Conservation (phyloP, 2,329 filamentous ascomycete genomes). For the Mycosphaerella arachidis region DNA sequence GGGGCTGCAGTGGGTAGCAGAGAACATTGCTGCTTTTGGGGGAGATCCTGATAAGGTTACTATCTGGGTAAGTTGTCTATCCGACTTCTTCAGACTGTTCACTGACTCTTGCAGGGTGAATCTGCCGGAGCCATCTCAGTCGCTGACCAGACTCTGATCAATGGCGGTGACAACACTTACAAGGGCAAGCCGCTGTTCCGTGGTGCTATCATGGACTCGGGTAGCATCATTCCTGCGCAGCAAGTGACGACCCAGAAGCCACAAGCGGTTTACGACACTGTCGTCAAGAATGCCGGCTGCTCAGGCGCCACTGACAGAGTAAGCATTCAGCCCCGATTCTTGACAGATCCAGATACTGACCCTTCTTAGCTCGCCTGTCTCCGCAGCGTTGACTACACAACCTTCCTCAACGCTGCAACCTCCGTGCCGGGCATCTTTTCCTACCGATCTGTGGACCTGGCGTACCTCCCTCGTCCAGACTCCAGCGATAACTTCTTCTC, state of each 20-base stretch:
- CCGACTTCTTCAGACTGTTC: background rate
- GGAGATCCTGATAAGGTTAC: slow-evolving; percentile 36
- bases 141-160: slow-evolving; percentile 44
- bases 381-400: slow-evolving; percentile 4
- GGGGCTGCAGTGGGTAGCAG: slow-evolving; percentile 30
- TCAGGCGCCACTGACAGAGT: background rate
- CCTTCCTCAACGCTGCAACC: slow-evolving; percentile 59
- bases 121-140: slow-evolving; percentile 32
- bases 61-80: slow-evolving; percentile 11
- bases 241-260: slow-evolving; percentile 12
- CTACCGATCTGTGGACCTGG: slow-evolving; percentile 64
- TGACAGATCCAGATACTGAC: background rate
- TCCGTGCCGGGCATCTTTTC: slow-evolving; percentile 64
- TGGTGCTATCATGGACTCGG: slow-evolving; percentile 73
- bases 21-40: slow-evolving; percentile 63
- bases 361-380: slow-evolving; percentile 5
- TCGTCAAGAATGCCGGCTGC: slow-evolving; percentile 10
- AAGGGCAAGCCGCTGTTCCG: slow-evolving; percentile 72
- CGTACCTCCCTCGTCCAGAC: slow-evolving; percentile 70
- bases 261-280: slow-evolving; percentile 16
- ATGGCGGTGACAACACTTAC: slow-evolving; percentile 65
- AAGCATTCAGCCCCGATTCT: background rate
- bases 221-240: slow-evolving; percentile 58
- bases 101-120: slow-evolving; percentile 16
- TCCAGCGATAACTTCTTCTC: slow-evolving; percentile 52